These are phyloP conservation scores for Ceratobasidium sp. DNA, from an alignment of 1,284 basidiomycete genomes.

Conservation along the genomic window DNA sequence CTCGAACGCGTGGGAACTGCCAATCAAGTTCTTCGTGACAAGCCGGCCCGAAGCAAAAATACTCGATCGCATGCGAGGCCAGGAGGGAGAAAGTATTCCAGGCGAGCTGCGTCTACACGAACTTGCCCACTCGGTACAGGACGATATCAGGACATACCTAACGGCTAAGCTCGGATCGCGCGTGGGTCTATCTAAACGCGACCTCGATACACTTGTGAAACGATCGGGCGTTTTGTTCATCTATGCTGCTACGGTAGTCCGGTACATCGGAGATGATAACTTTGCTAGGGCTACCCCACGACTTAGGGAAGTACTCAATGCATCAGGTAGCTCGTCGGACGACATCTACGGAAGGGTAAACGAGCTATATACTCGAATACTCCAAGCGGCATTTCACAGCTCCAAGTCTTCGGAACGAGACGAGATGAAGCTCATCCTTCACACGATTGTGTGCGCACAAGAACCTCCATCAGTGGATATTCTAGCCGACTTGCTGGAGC, in stretches of 20 bases:
- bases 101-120: conserved; percentile 9
- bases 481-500: neutral
- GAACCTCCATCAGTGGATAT: neutral
- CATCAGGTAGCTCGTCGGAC: neutral
- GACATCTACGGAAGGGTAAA: neutral
- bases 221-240: conserved; percentile 15
- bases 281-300: neutral
- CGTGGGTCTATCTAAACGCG: neutral
- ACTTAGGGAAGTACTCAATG: neutral
- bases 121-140: neutral
- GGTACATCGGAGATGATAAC: neutral
- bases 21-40: neutral
- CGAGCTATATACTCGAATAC: conserved; percentile 2
- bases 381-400: neutral
- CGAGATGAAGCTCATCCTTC: neutral
- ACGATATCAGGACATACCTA: conserved; percentile 9
- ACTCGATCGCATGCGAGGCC: neutral
- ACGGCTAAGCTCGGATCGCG: neutral
- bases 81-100: neutral
- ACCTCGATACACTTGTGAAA: neutral
- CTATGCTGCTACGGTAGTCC: neutral
- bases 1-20: neutral
- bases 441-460: conserved; percentile 8
- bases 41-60: neutral
- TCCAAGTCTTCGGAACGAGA: neutral